Base-by-base conservation (phyloP, 495 filamentous ascomycete species). In the Baudoinia panamericana region DNA sequence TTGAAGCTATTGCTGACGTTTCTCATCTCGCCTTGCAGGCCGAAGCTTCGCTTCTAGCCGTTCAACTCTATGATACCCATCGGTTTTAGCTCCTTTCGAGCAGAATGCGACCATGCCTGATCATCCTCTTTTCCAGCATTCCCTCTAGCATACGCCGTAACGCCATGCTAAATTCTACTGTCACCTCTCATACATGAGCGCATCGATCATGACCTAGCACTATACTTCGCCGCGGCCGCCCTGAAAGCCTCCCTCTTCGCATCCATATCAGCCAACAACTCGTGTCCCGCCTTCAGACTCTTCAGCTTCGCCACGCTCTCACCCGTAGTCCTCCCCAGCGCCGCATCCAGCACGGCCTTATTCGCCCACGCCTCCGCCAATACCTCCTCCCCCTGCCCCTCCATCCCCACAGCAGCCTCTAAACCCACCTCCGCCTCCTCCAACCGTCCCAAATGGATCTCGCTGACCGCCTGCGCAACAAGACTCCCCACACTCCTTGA, bases 401-500 rank as follows among this genome's bases (percentile, higher is more conserved):
- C 75, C 60, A 81, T 79, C 52, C 78, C 72, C 34, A 87, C 36
- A 4, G 87, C 87, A 56, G 85, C 71, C 37, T 84, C 67, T 47
- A 97, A 62, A 9, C 86, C 88, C 18, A 78, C 74, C 60, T 94
- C 80, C 7, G 90, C 86, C 64, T 97, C 90, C 24, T 84, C 82
- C 18, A 84, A 62, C 12, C 90, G 78, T 21, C 85, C 86, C 12
- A 96, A 73, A 53, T 96, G 90, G 18, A 97, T 65, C 58, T 97
- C 90, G 26, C 83, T 78, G 20, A 96, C 77, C 20, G 86, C 88
- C 68, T 96, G 90, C 23, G 79, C 79, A 47, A 93, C 70, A 26
- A 93, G 73, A 19, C 69, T 70, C 24, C 68, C 56, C 19, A 72
- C 69, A 26, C 75, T 71, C 35, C 77, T 72, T 24, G 78, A 75